These are phyloP conservation scores for Phalaenopsis aphrodite DNA, from an alignment of 106 monocot genomes.

Conservation along the genomic window DNA sequence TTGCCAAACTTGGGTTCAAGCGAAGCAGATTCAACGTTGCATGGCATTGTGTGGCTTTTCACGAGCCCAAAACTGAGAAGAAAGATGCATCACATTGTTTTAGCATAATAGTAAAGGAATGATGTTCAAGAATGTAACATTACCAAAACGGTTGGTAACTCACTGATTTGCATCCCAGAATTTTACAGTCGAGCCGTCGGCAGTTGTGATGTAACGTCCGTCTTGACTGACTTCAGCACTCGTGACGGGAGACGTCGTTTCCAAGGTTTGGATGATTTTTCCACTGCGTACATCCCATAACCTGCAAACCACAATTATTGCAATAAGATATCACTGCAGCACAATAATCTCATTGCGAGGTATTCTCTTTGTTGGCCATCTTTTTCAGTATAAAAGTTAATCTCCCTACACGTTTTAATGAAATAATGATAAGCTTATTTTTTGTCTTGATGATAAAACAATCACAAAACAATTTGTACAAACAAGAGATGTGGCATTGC, in stretches of 20 bases:
- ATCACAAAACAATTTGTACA: too few species aligned
- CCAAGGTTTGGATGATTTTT: slow-evolving; percentile 65
- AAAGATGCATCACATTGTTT: background rate
- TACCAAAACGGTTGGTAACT: background rate
- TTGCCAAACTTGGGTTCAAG: slow-evolving; percentile 81
- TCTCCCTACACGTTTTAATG: too few species aligned
- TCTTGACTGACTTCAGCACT: slow-evolving; percentile 97
- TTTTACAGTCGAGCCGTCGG: slow-evolving; percentile 89
- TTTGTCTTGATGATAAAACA: too few species aligned
- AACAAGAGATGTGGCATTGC: too few species aligned
- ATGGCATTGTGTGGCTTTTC: slow-evolving; percentile 88
- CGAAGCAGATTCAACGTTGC: slow-evolving; percentile 83
- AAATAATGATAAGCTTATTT: too few species aligned
- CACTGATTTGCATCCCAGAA: slow-evolving; percentile 99
- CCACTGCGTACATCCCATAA: slow-evolving; percentile 94
- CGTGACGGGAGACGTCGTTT: slow-evolving; percentile 79
- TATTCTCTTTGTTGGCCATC: too few species aligned
- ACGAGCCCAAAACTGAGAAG: slow-evolving; percentile 66
- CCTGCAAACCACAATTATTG: slow-evolving; percentile 20
- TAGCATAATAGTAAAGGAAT: background rate
- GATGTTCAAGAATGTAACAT: background rate
- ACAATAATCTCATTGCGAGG: too few species aligned
- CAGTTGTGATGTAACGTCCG: slow-evolving; percentile 91
- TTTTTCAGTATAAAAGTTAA: too few species aligned
- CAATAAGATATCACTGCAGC: too few species aligned